phyloP scores from a whole-genome alignment of 2,329 filamentous ascomycete species.

The Capronia americana region DNA sequence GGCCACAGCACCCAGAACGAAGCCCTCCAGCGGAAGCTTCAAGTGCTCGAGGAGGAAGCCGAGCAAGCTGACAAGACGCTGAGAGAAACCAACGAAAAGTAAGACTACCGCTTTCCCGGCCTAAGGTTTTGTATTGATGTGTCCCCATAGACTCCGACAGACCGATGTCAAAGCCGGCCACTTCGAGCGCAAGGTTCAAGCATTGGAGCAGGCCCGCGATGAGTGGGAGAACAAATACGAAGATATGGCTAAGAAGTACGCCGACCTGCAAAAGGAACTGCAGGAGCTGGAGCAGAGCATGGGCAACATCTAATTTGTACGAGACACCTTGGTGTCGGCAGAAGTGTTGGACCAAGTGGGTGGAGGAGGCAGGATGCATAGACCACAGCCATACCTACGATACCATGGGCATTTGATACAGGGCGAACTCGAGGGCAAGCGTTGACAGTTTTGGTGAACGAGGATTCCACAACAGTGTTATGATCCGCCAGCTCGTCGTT shows the following conservation, averaged over 20 bases:
- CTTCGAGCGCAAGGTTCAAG: conserved; percentile 99
- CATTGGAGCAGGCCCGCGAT: conserved; percentile 88
- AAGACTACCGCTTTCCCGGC: conserved; percentile 51
- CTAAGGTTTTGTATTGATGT: conserved; percentile 7
- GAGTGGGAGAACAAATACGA: conserved; percentile 98
- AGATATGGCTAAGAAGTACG: conserved; percentile 93
- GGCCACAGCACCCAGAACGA: conserved; percentile 90
- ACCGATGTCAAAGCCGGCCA: conserved; percentile 99
- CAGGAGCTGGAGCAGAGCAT: conserved; percentile 90
- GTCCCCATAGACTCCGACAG: conserved; percentile 78
- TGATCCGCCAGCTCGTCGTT: conserved; percentile 49
- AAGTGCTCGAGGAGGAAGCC: conserved; percentile 96
- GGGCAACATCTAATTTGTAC: conserved; percentile 77
- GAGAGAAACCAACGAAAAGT: conserved; percentile 99
- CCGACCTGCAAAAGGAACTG: conserved; percentile 82
- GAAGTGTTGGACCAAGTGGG: conserved; percentile 25
- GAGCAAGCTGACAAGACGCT: conserved; percentile 96
- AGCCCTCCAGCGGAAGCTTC: conserved; percentile 85
- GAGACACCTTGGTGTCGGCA: conserved; percentile 28
- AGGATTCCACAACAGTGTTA: conserved; percentile 34
- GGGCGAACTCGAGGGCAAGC: conserved; percentile 22
- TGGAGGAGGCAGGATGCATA: conserved; percentile 29
- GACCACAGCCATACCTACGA: conserved; percentile 35
- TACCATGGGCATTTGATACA: conserved; percentile 37
- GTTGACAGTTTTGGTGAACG: conserved; percentile 31